These are phyloP conservation scores for Penicillium antarcticum DNA, from an alignment of 495 filamentous ascomycete genomes.

Conservation along the genomic window DNA sequence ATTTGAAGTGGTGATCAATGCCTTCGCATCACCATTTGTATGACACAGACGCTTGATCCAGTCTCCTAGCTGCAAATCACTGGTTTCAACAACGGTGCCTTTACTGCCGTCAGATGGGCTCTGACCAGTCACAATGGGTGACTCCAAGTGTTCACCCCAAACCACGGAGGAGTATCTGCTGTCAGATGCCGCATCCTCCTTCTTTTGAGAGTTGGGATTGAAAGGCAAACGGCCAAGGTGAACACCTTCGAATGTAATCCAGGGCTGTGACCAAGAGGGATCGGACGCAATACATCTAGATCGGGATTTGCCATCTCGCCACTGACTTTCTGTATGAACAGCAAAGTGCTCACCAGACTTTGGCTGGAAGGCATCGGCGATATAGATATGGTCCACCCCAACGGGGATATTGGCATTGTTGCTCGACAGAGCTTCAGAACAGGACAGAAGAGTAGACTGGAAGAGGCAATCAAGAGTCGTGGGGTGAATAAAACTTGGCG, in stretches of 20 bases:
- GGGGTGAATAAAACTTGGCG: slow-evolving; percentile 29
- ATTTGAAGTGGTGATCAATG: slow-evolving; percentile 5
- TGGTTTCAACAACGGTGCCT: slow-evolving; percentile 1
- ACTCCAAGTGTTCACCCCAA: slow-evolving; percentile 22
- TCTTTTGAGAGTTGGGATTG: slow-evolving; percentile 13
- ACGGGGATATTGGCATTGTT: slow-evolving; percentile 20
- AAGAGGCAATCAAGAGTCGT: slow-evolving; percentile 33
- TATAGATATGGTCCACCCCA: slow-evolving; percentile 19
- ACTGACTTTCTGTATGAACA: slow-evolving; percentile 14
- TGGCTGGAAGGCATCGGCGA: slow-evolving; percentile 14
- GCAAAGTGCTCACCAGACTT: slow-evolving; percentile 15
- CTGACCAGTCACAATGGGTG: slow-evolving; percentile 3
- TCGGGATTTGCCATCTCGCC: slow-evolving; percentile 11
- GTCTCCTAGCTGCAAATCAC: slow-evolving; percentile 9
- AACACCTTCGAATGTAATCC: slow-evolving; percentile 22
- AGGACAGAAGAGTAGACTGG: slow-evolving; percentile 23
- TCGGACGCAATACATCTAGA: slow-evolving; percentile 20
- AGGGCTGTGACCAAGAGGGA: slow-evolving; percentile 11
- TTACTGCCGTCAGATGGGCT: background rate
- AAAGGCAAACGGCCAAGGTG: slow-evolving; percentile 19
- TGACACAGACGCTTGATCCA: slow-evolving; percentile 19
- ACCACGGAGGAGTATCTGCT: slow-evolving; percentile 18
- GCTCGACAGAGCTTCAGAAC: slow-evolving; percentile 13
- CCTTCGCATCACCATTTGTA: slow-evolving; percentile 14
- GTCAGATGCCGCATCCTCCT: slow-evolving; percentile 3